Percentiles rank a stretch among this genome's conserved stretches.
Evolutionary conservation across 306 rosid genomes (phyloP).

Genomic region (Herpetospermum pedunculosum): DNA sequence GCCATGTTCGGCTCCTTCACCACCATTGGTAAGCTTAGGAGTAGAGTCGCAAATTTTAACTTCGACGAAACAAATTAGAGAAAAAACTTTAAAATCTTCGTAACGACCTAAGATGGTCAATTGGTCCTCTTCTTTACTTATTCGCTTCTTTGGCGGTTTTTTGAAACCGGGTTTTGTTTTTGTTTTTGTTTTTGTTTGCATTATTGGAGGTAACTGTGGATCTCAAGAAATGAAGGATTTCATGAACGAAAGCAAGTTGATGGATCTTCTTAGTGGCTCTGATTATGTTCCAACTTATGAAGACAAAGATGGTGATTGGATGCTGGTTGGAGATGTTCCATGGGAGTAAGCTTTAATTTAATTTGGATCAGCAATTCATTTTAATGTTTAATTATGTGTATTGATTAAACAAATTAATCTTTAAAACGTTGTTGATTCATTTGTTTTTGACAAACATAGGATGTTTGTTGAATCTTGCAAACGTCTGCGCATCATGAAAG

Average conservation of each 20-base stretch:
- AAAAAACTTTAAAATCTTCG: no score
- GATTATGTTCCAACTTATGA: constrained; percentile 85
- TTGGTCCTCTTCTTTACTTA: not conserved
- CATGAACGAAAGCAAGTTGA: constrained; percentile 82
- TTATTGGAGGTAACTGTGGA: constrained; percentile 55
- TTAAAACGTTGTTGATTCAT: not conserved
- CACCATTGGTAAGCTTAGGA: not conserved
- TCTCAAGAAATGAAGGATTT: constrained; percentile 76
- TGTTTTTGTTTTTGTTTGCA: not conserved
- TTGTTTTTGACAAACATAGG: constrained; percentile 21
- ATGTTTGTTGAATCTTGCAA: constrained; percentile 96
- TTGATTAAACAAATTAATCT: not conserved
- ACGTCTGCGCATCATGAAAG: constrained; percentile 89
- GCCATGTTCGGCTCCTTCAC: constrained; percentile 50
- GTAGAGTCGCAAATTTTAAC: no score
- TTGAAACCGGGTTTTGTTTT: not conserved
- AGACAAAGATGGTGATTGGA: constrained; percentile 96
- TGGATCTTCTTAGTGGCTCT: constrained; percentile 68
- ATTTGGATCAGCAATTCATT: not conserved
- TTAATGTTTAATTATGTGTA: not conserved
- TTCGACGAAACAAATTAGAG: no score
- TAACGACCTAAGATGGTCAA: no score
- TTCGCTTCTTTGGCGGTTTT: not conserved
- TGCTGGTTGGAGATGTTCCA: constrained; percentile 97
- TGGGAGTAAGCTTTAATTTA: constrained; percentile 53